Evolutionary conservation across 2,329 filamentous ascomycete species (phyloP).

Genomic region (Immersiporthe knoxdaviesiana): DNA sequence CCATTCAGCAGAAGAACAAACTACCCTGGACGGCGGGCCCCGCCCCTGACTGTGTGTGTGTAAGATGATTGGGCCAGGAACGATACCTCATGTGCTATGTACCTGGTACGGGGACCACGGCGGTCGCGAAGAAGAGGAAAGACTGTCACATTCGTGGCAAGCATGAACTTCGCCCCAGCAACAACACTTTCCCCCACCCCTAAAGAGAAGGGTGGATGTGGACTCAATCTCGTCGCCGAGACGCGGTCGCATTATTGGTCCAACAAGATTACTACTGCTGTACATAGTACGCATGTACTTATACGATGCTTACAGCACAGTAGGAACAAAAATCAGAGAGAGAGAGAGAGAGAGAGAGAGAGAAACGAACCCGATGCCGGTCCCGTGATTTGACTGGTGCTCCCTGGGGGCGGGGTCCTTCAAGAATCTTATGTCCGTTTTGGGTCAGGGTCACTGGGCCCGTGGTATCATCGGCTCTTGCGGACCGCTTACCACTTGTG

Average conservation of each 20-base stretch:
- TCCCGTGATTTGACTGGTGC: not conserved
- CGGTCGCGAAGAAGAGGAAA: constrained; percentile 3
- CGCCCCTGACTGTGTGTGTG: not conserved
- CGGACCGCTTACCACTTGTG: not conserved
- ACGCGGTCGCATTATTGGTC: not conserved
- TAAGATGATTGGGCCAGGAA: constrained; percentile 7
- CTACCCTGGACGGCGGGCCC: not conserved
- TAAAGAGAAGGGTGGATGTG: no score
- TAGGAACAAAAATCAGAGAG: no score
- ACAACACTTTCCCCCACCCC: not conserved
- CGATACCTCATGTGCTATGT: not conserved
- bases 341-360: no score
- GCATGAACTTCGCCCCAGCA: constrained; percentile 5
- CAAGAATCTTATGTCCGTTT: not conserved
- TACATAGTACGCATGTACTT: no score
- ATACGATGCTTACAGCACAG: not conserved
- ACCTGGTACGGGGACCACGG: not conserved
- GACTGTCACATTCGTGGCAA: not conserved
- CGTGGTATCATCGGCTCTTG: constrained; percentile 2
- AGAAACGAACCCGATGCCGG: not conserved
- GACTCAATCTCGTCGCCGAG: not conserved
- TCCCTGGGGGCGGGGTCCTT: not conserved
- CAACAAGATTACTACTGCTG: not conserved
- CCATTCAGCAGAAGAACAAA: not conserved
- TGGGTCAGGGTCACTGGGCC: not conserved